These are phyloP conservation scores for Naganishia vishniacii DNA, from an alignment of 768 basidiomycete genomes.

Conservation along the genomic window DNA sequence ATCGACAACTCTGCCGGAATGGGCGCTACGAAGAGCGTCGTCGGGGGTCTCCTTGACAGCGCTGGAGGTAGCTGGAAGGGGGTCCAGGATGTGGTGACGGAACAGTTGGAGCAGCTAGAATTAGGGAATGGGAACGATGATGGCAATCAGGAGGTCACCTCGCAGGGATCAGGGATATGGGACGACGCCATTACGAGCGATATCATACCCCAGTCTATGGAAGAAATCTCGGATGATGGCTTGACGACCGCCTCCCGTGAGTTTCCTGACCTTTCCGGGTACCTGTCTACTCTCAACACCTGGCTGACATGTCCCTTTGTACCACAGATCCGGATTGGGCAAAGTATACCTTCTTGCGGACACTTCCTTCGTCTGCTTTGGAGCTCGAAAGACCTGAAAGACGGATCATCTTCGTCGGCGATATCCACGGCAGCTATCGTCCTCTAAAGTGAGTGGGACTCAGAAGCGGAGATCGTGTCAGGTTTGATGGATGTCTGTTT, in stretches of 20 bases:
- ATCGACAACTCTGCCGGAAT: not conserved
- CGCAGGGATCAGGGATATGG: not conserved
- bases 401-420: slow-evolving; percentile 73
- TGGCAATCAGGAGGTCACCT: not conserved
- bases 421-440: slow-evolving; percentile 63
- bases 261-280: not conserved
- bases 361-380: slow-evolving; percentile 35
- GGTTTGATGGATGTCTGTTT: not conserved
- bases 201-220: not conserved
- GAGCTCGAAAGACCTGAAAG: slow-evolving; percentile 34
- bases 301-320: not conserved
- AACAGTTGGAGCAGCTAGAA: not conserved
- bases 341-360: slow-evolving; percentile 42
- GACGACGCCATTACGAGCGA: slow-evolving; percentile 14
- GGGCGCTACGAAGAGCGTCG: slow-evolving; percentile 1
- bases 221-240: not conserved
- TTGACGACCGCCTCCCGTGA: not conserved
- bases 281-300: not conserved
- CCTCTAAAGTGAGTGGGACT: not conserved
- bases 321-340: slow-evolving; percentile 43
- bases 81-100: not conserved
- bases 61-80: not conserved
- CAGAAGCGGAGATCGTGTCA: not conserved
- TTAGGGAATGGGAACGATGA: not conserved
- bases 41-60: slow-evolving; percentile 13